Conservation (phyloP, 1,139 yeast genomes). For the Kurtzmaniella quercitrusa region DNA sequence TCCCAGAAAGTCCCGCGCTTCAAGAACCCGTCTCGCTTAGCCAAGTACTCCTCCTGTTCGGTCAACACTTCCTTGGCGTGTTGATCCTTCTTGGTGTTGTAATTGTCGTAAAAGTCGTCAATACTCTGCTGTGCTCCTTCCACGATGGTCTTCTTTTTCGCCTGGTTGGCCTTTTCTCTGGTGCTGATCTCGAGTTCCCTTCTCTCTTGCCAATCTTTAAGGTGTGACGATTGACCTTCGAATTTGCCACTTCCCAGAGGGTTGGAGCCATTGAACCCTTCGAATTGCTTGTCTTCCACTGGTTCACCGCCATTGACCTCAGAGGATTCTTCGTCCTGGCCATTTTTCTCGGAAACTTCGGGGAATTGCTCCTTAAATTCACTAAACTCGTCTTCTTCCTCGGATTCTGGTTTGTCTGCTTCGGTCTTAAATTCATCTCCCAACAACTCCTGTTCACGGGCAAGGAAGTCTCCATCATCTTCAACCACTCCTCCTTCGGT, state of each 20-base stretch:
- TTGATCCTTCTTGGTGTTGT: conserved; percentile 79
- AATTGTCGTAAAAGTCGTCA: conserved; percentile 92
- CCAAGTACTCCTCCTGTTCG: conserved; percentile 69
- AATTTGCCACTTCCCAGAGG: conserved; percentile 10
- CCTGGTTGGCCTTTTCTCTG: conserved; percentile 70
- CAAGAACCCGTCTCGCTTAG: conserved; percentile 75
- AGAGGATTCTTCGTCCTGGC: conserved; percentile 6
- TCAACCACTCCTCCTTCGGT: conserved; percentile 26
- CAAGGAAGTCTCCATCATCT: conserved; percentile 57
- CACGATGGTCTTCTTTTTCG: conserved; percentile 65
- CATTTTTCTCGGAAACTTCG: conserved; percentile 47
- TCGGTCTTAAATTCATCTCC: conserved; percentile 81
- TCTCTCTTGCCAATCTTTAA: conserved; percentile 80
- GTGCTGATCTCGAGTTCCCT: conserved; percentile 76
- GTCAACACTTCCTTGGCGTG: conserved; percentile 59
- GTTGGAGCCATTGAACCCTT: conserved; percentile 17
- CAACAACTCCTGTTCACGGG: conserved; percentile 78
- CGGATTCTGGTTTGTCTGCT: conserved; percentile 53
- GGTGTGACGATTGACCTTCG: conserved; percentile 50
- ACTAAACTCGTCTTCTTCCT: conserved; percentile 53
- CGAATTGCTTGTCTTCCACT: conserved; percentile 14
- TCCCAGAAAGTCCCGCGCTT: conserved; percentile 87
- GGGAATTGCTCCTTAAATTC: conserved; percentile 69
- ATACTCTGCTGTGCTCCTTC: conserved; percentile 81
- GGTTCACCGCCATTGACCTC: conserved; percentile 13